Conservation (phyloP, 345 rosid genomes). For the Salix suchowensis region DNA sequence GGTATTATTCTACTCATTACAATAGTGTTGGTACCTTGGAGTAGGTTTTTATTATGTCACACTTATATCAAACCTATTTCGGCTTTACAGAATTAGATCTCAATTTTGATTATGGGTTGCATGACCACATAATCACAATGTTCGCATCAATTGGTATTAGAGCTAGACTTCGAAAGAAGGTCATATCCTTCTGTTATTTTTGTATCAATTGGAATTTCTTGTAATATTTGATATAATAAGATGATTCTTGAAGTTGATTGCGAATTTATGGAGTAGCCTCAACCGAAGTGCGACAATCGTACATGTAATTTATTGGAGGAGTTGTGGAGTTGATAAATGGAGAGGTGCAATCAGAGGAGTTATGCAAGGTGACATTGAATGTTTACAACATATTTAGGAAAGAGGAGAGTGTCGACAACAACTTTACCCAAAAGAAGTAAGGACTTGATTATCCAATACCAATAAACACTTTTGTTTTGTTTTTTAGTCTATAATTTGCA, state of each 20-base stretch:
- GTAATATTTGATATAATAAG: neutral
- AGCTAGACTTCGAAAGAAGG: no score
- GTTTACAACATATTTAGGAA: conserved; percentile 52
- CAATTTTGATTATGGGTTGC: no score
- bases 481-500: no score
- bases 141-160: no score
- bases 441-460: neutral
- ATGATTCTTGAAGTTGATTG: conserved; percentile 6
- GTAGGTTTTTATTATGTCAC: no score
- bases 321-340: conserved; percentile 70
- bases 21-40: no score
- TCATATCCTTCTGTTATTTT: no score
- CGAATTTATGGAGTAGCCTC: conserved; percentile 52
- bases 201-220: neutral
- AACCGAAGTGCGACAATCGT: conserved; percentile 65
- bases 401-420: conserved; percentile 28
- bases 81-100: no score
- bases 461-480: no score
- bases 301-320: conserved; percentile 69
- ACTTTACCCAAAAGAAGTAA: conserved; percentile 45
- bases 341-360: conserved; percentile 72
- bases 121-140: no score
- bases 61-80: no score
- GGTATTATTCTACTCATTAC: no score
- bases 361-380: conserved; percentile 59